phyloP scores from a whole-genome alignment of 1,284 basidiomycete genomes.

The Leccinum ponderosum region DNA sequence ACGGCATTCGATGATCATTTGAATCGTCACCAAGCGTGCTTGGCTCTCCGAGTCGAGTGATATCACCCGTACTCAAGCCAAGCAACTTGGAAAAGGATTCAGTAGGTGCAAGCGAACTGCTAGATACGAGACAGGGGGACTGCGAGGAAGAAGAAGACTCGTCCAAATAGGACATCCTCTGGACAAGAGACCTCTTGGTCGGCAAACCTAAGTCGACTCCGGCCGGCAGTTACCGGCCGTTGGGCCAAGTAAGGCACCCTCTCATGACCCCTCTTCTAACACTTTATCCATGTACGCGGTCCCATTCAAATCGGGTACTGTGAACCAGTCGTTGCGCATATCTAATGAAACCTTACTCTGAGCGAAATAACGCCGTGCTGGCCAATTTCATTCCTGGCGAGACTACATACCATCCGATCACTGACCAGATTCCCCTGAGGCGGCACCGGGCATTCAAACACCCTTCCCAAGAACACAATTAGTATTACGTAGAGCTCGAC shows the following conservation, averaged over 20 bases:
- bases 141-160: background rate
- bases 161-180: constrained; percentile 19
- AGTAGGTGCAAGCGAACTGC: constrained; percentile 5
- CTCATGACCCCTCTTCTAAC: background rate
- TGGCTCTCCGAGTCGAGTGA: constrained; percentile 11
- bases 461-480: background rate
- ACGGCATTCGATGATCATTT: constrained; percentile 16
- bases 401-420: too few relatives aligned
- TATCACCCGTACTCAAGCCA: constrained; percentile 5
- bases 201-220: background rate
- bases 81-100: background rate
- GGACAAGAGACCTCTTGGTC: background rate
- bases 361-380: background rate
- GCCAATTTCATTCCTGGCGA: too few relatives aligned
- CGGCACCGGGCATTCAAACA: too few relatives aligned
- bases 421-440: too few relatives aligned
- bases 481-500: background rate
- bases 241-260: background rate
- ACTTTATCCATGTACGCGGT: background rate
- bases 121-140: constrained; percentile 10
- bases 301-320: background rate
- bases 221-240: background rate
- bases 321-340: background rate
- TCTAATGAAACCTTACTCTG: background rate
- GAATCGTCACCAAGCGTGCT: constrained; percentile 12